Evolutionary conservation across 2,329 filamentous ascomycete species (phyloP), one percentile per base, ranked within the genome.

Genomic region (Pleurostoma richardsiae): DNA sequence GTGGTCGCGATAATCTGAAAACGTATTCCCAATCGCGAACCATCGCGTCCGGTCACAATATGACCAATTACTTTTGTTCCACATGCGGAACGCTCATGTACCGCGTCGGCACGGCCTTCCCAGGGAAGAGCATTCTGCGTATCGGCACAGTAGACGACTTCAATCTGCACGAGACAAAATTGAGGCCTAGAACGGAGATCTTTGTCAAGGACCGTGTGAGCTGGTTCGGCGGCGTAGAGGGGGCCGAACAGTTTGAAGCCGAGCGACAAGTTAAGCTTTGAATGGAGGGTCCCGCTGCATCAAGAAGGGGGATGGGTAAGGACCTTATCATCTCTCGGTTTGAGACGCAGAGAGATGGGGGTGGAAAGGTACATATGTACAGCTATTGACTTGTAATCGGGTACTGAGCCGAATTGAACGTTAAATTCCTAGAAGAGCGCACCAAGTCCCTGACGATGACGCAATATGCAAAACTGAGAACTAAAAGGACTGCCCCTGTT

Each of bases 101-200:
- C 53, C 71, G 81, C 1, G 59, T 70, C 6, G 64, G 72, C 4
- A 55, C 61, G 1, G 63, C 56, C 0, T 74, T 68, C 45, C 76
- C 77, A 0, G 75, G 68, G 0, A 48, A 49, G 40, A 74, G 61
- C 36, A 73, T 84, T 41, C 44, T 79, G 49, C 64, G 82, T 0
- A 71, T 82, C 43, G 82, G 82, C 0, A 83, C 77, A 0, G 72
- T 86, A 2, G 82, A 86, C 57, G 81, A 85, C 61, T 80, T 81
- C 44, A 60, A 56, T 43, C 55, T 85, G 43, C 70, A 75, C 31
- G 79, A 84, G 63, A 79, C 72, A 0, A 76, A 72, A 55, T 59
- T 85, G 52, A 76, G 64, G 56, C 81, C 82, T 0, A 59, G 56
- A 48, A 50, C 71, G 1, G 82, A 84, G 65, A 64, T 70, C 41